These are phyloP conservation scores for Chionographis japonica DNA, from an alignment of 106 monocot species.

Conservation along the genomic window DNA sequence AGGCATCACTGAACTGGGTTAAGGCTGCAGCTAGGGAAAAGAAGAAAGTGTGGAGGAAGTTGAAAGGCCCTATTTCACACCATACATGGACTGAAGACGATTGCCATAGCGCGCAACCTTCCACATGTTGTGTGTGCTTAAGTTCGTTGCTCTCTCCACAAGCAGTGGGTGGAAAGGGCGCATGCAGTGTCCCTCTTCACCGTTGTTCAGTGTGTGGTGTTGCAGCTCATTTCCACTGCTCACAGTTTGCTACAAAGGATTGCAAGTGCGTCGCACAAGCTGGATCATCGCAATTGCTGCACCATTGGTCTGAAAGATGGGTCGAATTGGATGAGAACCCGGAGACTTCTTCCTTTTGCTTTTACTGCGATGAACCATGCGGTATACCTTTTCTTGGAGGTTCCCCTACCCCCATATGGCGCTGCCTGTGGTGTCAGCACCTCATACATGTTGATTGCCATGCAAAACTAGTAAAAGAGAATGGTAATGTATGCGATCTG, in stretches of 20 bases:
- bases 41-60: conserved; percentile 56
- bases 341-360: conserved; percentile 68
- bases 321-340: conserved; percentile 57
- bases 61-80: conserved; percentile 51
- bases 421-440: conserved; percentile 79
- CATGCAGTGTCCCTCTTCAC: conserved; percentile 16
- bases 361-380: conserved; percentile 80
- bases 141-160: conserved; percentile 48
- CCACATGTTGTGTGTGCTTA: conserved; percentile 80
- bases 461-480: conserved; percentile 62
- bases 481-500: conserved; percentile 71
- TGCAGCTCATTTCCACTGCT: conserved; percentile 66
- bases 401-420: conserved; percentile 77
- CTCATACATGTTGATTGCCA: conserved; percentile 79
- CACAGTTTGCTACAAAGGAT: conserved; percentile 49
- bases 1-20: conserved; percentile 68
- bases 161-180: conserved; percentile 12
- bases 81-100: conserved; percentile 67
- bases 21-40: conserved; percentile 81
- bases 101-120: conserved; percentile 27
- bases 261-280: conserved; percentile 79
- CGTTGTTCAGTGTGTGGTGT: conserved; percentile 72
- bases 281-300: conserved; percentile 56
- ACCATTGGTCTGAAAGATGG: conserved; percentile 93
- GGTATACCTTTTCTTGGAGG: conserved; percentile 66